Percentiles rank a stretch among this genome's conserved stretches.
These are phyloP conservation scores for Penicillium herquei DNA, from an alignment of 495 filamentous ascomycete genomes.

Conservation along the genomic window DNA sequence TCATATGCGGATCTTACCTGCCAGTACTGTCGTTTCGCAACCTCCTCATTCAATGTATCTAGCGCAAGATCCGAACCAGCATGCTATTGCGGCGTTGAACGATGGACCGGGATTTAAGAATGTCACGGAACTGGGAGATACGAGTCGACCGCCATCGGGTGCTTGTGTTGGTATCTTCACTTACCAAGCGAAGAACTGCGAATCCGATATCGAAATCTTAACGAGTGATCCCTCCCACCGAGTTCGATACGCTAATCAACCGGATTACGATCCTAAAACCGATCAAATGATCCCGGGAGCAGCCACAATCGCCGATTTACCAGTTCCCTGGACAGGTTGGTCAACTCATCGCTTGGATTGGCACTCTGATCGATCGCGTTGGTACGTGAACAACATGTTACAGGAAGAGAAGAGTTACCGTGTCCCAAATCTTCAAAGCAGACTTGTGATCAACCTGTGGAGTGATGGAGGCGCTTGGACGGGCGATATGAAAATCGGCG, in stretches of 20 bases:
- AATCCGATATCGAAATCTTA: slow-evolving; percentile 76
- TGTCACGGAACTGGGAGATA: not conserved
- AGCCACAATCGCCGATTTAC: slow-evolving; percentile 29
- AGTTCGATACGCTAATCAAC: slow-evolving; percentile 76
- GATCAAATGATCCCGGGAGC: slow-evolving; percentile 37
- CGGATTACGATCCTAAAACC: slow-evolving; percentile 44
- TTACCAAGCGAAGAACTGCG: slow-evolving; percentile 59
- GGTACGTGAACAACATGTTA: slow-evolving; percentile 62
- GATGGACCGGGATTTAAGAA: not conserved
- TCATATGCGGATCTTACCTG: slow-evolving; percentile 40
- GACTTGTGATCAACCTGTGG: slow-evolving; percentile 72
- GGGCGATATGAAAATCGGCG: slow-evolving; percentile 62
- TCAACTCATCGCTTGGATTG: slow-evolving; percentile 73
- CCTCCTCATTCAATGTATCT: slow-evolving; percentile 9
- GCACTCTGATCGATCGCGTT: slow-evolving; percentile 57
- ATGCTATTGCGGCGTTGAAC: not conserved
- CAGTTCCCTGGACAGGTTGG: slow-evolving; percentile 62
- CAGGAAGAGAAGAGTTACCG: slow-evolving; percentile 61
- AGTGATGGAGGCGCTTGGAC: slow-evolving; percentile 72
- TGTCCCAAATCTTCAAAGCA: slow-evolving; percentile 57
- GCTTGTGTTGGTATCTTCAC: slow-evolving; percentile 74
- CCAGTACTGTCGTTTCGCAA: slow-evolving; percentile 10
- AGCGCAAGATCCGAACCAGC: slow-evolving; percentile 1
- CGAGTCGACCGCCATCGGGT: slow-evolving; percentile 27
- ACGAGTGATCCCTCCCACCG: slow-evolving; percentile 54